A percentile compares a stretch with the other conserved stretches of the same genome.
phyloP scores from a whole-genome alignment of 2,329 filamentous ascomycete species.

The Ophiostoma sp. region DNA sequence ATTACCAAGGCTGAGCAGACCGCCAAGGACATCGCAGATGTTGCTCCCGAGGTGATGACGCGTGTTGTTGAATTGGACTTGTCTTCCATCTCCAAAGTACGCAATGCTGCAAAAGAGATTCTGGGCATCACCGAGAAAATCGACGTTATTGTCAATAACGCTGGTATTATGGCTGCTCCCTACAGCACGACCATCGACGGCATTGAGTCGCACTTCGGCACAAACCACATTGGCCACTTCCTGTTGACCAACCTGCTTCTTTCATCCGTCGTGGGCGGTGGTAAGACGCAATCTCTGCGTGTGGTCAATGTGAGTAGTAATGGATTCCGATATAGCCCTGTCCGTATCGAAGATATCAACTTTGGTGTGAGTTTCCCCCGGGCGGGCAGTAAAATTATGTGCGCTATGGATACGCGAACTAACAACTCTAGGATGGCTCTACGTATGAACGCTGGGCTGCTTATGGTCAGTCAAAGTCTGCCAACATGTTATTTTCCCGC shows the following conservation, averaged over 20 bases:
- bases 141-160: slow-evolving; percentile 49
- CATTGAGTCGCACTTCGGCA: slow-evolving; percentile 47
- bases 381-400: background rate
- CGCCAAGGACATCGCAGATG: slow-evolving; percentile 36
- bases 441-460: slow-evolving; percentile 31
- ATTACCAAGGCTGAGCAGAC: slow-evolving; percentile 37
- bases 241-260: slow-evolving; percentile 50
- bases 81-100: slow-evolving; percentile 39
- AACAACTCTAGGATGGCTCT: slow-evolving; percentile 33
- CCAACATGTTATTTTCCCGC: slow-evolving; percentile 35
- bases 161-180: slow-evolving; percentile 44
- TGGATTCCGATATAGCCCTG: background rate
- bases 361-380: slow-evolving; percentile 33
- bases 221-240: slow-evolving; percentile 54
- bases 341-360: slow-evolving; percentile 25
- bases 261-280: slow-evolving; percentile 34
- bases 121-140: slow-evolving; percentile 37
- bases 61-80: slow-evolving; percentile 43
- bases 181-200: slow-evolving; percentile 43
- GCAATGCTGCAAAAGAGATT: slow-evolving; percentile 40
- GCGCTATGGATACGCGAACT: slow-evolving; percentile 32
- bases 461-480: slow-evolving; percentile 37
- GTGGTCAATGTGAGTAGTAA: slow-evolving; percentile 26
- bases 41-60: slow-evolving; percentile 37
- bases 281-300: slow-evolving; percentile 24